Percentiles rank a stretch among this genome's conserved stretches.
phyloP scores from a whole-genome alignment of 2,329 filamentous ascomycete species.

The Cytospora mali region DNA sequence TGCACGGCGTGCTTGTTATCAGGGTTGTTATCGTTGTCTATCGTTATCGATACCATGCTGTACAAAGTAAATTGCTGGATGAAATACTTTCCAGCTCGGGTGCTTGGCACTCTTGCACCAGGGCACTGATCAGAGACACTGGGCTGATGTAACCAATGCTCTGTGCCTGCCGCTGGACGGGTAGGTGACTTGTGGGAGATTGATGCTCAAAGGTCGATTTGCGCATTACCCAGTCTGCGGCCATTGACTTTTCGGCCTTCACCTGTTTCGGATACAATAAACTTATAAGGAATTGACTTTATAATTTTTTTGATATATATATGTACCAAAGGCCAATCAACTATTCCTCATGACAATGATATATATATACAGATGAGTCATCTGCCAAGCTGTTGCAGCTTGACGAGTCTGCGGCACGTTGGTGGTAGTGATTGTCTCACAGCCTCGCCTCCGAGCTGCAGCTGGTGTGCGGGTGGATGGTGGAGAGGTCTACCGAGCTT shows the following conservation, averaged over 20 bases:
- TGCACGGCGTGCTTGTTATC: neutral
- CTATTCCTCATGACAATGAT: neutral
- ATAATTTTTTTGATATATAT: neutral
- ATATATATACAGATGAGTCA: neutral
- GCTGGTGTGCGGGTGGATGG: neutral
- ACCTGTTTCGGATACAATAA: neutral
- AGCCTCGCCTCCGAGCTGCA: conserved; percentile 7
- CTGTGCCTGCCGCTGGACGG: neutral
- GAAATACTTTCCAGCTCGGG: too few relatives aligned
- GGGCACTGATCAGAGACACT: neutral
- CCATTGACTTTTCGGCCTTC: conserved; percentile 14
- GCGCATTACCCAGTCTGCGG: conserved; percentile 12
- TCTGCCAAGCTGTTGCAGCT: neutral
- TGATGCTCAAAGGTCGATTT: conserved; percentile 10
- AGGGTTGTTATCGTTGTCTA: neutral
- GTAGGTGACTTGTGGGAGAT: conserved; percentile 7
- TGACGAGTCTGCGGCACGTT: neutral
- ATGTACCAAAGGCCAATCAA: neutral
- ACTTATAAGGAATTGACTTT: neutral
- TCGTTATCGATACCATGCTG: too few relatives aligned
- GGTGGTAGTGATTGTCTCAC: too few relatives aligned
- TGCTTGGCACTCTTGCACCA: too few relatives aligned
- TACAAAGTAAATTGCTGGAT: too few relatives aligned
- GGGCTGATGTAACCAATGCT: neutral
- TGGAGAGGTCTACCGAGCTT: neutral